Base-by-base conservation (phyloP, 495 filamentous ascomycete genomes). In the Aspergillus heteromorphus region DNA sequence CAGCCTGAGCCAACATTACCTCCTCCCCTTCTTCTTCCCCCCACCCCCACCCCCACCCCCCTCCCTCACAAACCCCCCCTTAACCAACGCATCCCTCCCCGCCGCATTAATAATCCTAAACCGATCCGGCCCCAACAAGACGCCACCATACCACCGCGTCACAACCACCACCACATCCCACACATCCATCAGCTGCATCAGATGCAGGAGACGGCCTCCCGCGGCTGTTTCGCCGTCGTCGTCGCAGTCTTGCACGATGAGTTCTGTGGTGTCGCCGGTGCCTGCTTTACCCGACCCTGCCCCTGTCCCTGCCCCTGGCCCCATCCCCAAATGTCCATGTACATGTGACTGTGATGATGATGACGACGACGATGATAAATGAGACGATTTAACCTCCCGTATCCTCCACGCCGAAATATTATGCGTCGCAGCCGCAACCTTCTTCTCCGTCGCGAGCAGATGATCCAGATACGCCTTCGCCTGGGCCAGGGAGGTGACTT, bases 191-290 rank as follows among this genome's bases (percentile, higher is more conserved):
- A 92, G 65, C 76, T 96, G 89, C 84, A 98, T 84, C 43, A 98
- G 72, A 73, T 95, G 88, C 38, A 96, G 73, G 61, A 97, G 62
- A 21, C 93, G 80, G 0, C 86, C 83, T 1, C 93, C 93, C 4
- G 93, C 93, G 19, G 93, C 93, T n/a, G 86, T 88, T 76, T 98
- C 93, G 10, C 93, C 93, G 65, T 98, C 93, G 65, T 97, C 93
- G 60, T 98, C 86, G 64, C 86, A 95, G 70, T 98, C 93, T 66
- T 97, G 89, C 53, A 83, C 87, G 31, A 77, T 78, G 17, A 85
- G 80, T 56, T 78, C 78, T 0, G 72, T 65, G 6, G 66, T 61
- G 30, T 79, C 70, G 8, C n/a, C n/a, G n/a, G n/a, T n/a, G n/a
- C n/a, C n/a, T n/a, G n/a, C n/a, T n/a, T n/a, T n/a, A n/a, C n/a